These are phyloP conservation scores for Lachnellula suecica DNA, from an alignment of 2,329 filamentous ascomycete species.

Conservation along the genomic window DNA sequence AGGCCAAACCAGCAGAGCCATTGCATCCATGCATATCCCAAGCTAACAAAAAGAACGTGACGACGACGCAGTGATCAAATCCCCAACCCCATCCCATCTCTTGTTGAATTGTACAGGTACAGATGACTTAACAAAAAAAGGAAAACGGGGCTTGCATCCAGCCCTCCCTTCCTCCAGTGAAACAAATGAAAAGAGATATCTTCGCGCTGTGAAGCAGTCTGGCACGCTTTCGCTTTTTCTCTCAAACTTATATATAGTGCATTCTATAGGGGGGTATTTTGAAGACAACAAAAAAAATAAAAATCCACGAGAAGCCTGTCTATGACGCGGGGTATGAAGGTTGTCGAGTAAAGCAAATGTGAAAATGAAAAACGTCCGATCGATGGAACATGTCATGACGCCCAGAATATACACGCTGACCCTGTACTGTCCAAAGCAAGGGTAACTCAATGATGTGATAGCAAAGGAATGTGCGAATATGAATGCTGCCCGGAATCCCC, in stretches of 20 bases:
- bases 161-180: neutral
- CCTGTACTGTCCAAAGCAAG: constrained; percentile 15
- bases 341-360: constrained; percentile 13
- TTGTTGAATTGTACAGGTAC: constrained; percentile 7
- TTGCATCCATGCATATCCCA: too few relatives aligned
- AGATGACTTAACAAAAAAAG: neutral
- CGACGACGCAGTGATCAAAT: neutral
- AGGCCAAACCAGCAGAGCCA: neutral
- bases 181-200: constrained; percentile 10
- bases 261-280: constrained; percentile 30
- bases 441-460: constrained; percentile 10
- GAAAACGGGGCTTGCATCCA: neutral
- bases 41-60: neutral
- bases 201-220: constrained; percentile 11
- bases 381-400: constrained; percentile 18
- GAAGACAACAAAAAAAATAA: constrained; percentile 20
- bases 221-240: constrained; percentile 15
- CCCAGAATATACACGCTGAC: constrained; percentile 22
- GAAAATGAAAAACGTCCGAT: constrained; percentile 19
- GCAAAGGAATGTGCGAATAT: constrained; percentile 26
- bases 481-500: constrained; percentile 23
- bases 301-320: constrained; percentile 20
- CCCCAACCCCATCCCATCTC: neutral
- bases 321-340: constrained; percentile 26
- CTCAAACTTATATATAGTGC: constrained; percentile 21